phyloP scores from a whole-genome alignment of 768 basidiomycete species.

The Lanmaoa pseudosensibilis region DNA sequence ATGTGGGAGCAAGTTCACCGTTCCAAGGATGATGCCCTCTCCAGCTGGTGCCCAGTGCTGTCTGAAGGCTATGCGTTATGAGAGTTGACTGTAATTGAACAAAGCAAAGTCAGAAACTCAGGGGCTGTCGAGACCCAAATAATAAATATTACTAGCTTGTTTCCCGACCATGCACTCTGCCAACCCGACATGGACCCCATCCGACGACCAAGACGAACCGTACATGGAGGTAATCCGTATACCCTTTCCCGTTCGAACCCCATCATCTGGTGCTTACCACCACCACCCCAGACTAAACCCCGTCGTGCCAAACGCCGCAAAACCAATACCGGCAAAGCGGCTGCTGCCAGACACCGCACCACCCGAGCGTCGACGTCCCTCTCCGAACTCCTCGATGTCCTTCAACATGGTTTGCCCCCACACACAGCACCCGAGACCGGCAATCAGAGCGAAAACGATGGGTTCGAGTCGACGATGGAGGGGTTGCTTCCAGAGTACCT shows the following conservation, averaged over 20 bases:
- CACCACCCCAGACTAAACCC: slow-evolving; percentile 7
- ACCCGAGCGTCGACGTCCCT: slow-evolving; percentile 23
- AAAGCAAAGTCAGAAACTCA: no score
- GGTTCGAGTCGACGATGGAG: slow-evolving; percentile 38
- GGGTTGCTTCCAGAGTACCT: slow-evolving; percentile 36
- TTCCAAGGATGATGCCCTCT: no score
- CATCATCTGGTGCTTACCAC: background rate
- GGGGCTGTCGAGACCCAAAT: background rate
- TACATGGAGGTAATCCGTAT: slow-evolving; percentile 21
- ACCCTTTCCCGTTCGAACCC: background rate
- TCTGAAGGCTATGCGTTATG: no score
- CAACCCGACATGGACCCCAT: slow-evolving; percentile 6
- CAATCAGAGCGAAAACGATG: slow-evolving; percentile 6
- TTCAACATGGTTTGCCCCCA: slow-evolving; percentile 12
- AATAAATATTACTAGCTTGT: background rate
- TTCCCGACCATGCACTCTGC: background rate
- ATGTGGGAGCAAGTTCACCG: background rate
- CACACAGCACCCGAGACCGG: background rate
- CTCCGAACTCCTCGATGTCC: slow-evolving; percentile 17
- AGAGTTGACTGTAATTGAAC: no score
- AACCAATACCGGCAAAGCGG: slow-evolving; percentile 18
- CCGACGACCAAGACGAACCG: slow-evolving; percentile 22
- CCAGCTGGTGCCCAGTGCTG: no score
- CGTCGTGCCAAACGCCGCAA: slow-evolving; percentile 30
- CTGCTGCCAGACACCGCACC: slow-evolving; percentile 4